A percentile compares a stretch with the other conserved stretches of the same genome.
These are phyloP conservation scores for Mortierella sp. DNA, from an alignment of 371 early-diverging fungal species.

Conservation along the genomic window DNA sequence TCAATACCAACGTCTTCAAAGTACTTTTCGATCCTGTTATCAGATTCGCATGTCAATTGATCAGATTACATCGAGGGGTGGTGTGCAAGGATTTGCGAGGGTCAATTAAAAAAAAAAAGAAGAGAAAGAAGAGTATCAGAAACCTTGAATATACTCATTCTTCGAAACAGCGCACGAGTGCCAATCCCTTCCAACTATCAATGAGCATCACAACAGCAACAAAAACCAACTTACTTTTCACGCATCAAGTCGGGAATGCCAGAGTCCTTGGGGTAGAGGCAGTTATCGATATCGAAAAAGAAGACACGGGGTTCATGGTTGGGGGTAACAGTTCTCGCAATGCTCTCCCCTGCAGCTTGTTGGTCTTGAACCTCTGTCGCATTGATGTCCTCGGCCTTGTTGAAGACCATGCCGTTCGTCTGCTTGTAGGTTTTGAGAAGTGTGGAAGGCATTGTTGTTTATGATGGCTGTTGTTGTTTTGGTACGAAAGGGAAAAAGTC, in stretches of 20 bases:
- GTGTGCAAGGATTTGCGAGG: not conserved
- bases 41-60: not conserved
- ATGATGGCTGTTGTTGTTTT: not conserved
- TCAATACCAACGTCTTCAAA: constrained; percentile 35
- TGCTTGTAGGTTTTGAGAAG: not conserved
- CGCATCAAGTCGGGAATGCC: constrained; percentile 77
- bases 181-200: not conserved
- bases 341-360: constrained; percentile 20
- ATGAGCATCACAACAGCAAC: not conserved
- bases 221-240: constrained; percentile 58
- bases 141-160: not conserved
- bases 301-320: constrained; percentile 68
- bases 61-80: not conserved
- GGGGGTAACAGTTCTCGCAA: constrained; percentile 44
- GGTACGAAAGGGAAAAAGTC: not conserved
- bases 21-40: constrained; percentile 39
- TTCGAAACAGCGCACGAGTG: not conserved
- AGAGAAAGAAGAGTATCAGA: not conserved
- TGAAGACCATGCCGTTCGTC: not conserved
- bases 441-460: constrained; percentile 6
- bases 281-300: constrained; percentile 90
- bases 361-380: constrained; percentile 12
- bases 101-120: not conserved
- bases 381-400: constrained; percentile 4
- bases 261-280: constrained; percentile 75